phyloP scores from a whole-genome alignment of 1,284 basidiomycete genomes.

The Porodaedalea pini region DNA sequence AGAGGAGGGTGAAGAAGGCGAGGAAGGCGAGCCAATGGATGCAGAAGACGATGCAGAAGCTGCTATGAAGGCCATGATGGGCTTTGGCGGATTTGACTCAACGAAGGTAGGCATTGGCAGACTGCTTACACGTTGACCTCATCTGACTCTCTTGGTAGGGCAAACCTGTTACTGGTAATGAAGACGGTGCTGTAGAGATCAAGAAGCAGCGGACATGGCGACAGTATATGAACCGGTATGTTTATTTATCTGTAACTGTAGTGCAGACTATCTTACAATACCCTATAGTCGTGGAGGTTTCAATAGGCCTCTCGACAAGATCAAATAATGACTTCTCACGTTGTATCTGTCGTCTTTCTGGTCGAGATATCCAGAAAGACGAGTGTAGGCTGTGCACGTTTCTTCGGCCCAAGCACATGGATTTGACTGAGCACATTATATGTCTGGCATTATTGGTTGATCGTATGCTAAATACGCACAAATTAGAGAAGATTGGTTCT shows the following conservation, averaged over 20 bases:
- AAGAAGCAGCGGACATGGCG: slow-evolving; percentile 94
- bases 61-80: slow-evolving; percentile 90
- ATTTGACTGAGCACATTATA: too few relatives aligned
- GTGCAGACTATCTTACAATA: not conserved
- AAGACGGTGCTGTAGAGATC: slow-evolving; percentile 69
- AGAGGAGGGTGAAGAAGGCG: slow-evolving; percentile 39
- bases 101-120: slow-evolving; percentile 68
- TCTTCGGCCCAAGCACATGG: too few relatives aligned
- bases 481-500: too few relatives aligned
- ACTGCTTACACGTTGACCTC: not conserved
- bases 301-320: slow-evolving; percentile 78
- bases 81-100: slow-evolving; percentile 81
- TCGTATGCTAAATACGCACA: too few relatives aligned
- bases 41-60: slow-evolving; percentile 63
- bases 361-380: too few relatives aligned
- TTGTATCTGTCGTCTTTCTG: too few relatives aligned
- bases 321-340: slow-evolving; percentile 50
- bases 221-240: slow-evolving; percentile 90
- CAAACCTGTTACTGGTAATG: slow-evolving; percentile 77
- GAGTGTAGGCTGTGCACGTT: not conserved
- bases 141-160: slow-evolving; percentile 44
- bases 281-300: slow-evolving; percentile 78
- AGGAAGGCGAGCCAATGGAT: slow-evolving; percentile 63
- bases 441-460: too few relatives aligned
- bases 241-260: slow-evolving; percentile 19